Conservation (phyloP, 306 rosid genomes). For the Vigna trinervia region DNA sequence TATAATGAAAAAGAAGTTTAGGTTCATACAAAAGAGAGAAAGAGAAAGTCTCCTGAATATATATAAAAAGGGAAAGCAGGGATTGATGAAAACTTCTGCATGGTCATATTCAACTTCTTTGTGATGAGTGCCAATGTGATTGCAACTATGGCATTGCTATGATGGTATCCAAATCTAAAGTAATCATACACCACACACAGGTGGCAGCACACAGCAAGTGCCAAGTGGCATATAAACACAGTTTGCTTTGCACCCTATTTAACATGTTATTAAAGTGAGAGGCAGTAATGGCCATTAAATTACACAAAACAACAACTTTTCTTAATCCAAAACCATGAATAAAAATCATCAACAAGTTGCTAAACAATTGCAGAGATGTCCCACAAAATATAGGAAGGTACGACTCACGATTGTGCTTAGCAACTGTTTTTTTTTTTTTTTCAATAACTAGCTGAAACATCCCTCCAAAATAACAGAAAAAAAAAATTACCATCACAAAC, state of each 20-base stretch:
- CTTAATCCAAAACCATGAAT: not conserved
- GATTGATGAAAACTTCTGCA: constrained; percentile 44
- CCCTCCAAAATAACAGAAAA: no score
- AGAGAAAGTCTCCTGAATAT: constrained; percentile 12
- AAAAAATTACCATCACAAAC: no score
- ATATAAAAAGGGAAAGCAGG: constrained; percentile 49
- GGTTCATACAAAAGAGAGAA: constrained; percentile 38
- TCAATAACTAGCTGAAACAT: no score
- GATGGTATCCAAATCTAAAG: constrained; percentile 32
- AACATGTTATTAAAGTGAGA: not conserved
- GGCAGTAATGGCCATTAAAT: not conserved
- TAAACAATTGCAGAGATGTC: not conserved
- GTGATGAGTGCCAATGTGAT: constrained; percentile 34
- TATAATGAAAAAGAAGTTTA: constrained; percentile 43
- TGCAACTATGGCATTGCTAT: constrained; percentile 4
- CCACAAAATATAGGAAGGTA: not conserved
- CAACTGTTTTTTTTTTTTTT: not conserved
- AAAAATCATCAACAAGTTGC: not conserved
- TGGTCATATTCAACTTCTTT: constrained; percentile 38
- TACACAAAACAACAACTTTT: not conserved
- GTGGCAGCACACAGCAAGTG: not conserved
- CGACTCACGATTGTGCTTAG: not conserved
- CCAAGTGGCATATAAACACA: constrained; percentile 18
- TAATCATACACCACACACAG: not conserved
- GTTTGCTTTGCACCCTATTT: not conserved